Evolutionary conservation across 805 yeast species (phyloP).

Genomic region (Pichia thaimueangensis): DNA sequence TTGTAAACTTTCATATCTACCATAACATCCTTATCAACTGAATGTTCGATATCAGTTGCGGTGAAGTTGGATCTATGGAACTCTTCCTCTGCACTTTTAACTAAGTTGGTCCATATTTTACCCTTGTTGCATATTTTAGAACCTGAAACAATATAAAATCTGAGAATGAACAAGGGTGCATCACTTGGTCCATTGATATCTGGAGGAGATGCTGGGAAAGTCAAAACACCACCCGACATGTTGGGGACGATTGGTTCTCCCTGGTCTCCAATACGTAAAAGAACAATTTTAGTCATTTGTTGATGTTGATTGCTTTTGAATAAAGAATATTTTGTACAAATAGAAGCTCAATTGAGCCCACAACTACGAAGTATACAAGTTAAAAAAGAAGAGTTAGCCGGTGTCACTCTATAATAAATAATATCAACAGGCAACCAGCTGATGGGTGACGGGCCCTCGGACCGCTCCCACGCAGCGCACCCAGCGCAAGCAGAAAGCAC

Average conservation of each 20-base stretch:
- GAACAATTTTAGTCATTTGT: slow-evolving; percentile 36
- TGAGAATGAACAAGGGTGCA: slow-evolving; percentile 41
- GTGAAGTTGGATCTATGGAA: slow-evolving; percentile 56
- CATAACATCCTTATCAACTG: slow-evolving; percentile 57
- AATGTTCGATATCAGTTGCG: slow-evolving; percentile 43
- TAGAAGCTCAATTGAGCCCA: too few relatives aligned
- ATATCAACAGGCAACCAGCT: too few relatives aligned
- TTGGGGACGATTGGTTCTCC: slow-evolving; percentile 41
- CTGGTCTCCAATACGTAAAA: slow-evolving; percentile 39
- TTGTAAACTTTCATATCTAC: slow-evolving; percentile 54
- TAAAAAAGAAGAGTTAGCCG: too few relatives aligned
- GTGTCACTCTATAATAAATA: too few relatives aligned
- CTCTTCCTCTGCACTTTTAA: slow-evolving; percentile 33
- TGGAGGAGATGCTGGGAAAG: slow-evolving; percentile 42
- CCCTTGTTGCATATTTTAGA: slow-evolving; percentile 68
- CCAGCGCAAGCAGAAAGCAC: too few relatives aligned
- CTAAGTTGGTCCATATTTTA: slow-evolving; percentile 66
- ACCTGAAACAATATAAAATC: slow-evolving; percentile 68
- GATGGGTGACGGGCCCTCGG: too few relatives aligned
- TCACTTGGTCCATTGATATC: slow-evolving; percentile 27
- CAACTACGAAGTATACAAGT: too few relatives aligned
- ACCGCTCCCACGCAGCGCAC: too few relatives aligned
- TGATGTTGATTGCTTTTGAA: too few relatives aligned
- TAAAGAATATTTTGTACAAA: too few relatives aligned
- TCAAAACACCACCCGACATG: slow-evolving; percentile 39